Conservation (phyloP, 192 early-diverging fungal genomes). For the Coemansia biformis region DNA sequence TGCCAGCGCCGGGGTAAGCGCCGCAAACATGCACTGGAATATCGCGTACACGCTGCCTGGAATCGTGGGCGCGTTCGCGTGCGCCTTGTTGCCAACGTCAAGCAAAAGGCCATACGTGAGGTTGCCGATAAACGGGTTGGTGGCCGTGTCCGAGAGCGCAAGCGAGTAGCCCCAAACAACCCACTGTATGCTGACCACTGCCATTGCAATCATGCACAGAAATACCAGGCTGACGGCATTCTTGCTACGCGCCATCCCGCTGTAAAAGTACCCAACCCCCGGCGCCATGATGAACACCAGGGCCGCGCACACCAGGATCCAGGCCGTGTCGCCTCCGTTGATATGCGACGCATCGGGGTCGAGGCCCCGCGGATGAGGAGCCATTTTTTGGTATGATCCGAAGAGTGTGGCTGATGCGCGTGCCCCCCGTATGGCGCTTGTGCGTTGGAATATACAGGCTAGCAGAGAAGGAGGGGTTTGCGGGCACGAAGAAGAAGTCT, state of each 20-base stretch:
- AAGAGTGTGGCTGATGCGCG: too few species aligned
- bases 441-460: too few species aligned
- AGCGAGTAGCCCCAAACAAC: slow-evolving; percentile 86
- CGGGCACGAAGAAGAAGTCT: too few species aligned
- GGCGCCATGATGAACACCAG: slow-evolving; percentile 95
- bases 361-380: slow-evolving; percentile 7
- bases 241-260: slow-evolving; percentile 87
- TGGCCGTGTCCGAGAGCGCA: slow-evolving; percentile 72
- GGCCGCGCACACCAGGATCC: slow-evolving; percentile 64
- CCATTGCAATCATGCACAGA: slow-evolving; percentile 71
- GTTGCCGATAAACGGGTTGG: slow-evolving; percentile 71
- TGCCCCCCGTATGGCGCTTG: neutral
- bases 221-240: slow-evolving; percentile 88
- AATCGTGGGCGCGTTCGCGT: slow-evolving; percentile 56
- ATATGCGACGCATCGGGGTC: slow-evolving; percentile 34
- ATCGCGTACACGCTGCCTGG: slow-evolving; percentile 75
- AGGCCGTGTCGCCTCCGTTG: slow-evolving; percentile 56
- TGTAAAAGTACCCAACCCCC: slow-evolving; percentile 93
- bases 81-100: slow-evolving; percentile 52
- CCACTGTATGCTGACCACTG: slow-evolving; percentile 91
- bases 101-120: slow-evolving; percentile 68
- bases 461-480: neutral
- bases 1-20: slow-evolving; percentile 84
- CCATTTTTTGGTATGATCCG: slow-evolving; percentile 11
- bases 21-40: slow-evolving; percentile 91